phyloP scores from a whole-genome alignment of 1,284 basidiomycete species.

The Sporisorium sorghi region DNA sequence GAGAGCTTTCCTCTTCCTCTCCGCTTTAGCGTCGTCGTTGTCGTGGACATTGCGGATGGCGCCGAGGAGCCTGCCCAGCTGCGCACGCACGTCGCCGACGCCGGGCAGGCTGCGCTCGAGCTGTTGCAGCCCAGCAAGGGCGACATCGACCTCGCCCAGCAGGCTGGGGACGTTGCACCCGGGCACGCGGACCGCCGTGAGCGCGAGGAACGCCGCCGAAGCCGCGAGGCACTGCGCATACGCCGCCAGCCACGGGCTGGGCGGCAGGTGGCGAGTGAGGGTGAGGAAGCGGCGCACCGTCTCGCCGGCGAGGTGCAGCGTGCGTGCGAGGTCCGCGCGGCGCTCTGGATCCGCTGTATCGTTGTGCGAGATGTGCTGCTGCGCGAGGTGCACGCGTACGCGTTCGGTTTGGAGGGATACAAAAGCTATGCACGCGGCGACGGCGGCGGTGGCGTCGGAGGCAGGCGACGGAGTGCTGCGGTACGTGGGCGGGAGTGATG shows the following conservation, averaged over 20 bases:
- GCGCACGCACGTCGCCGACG: too few species aligned
- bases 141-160: constrained; percentile 6
- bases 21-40: too few species aligned
- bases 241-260: constrained; percentile 12
- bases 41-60: too few species aligned
- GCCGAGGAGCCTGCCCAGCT: neutral
- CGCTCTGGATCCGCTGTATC: neutral
- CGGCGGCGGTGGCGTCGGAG: neutral
- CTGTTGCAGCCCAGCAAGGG: constrained; percentile 2
- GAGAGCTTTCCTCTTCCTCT: constrained; percentile 1
- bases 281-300: constrained; percentile 3
- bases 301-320: neutral
- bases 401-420: constrained; percentile 12
- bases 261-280: neutral
- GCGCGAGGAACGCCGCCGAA: constrained; percentile 9
- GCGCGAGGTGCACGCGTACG: constrained; percentile 12
- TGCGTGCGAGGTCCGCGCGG: neutral
- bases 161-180: neutral
- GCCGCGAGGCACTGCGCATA: constrained; percentile 8
- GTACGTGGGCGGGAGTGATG: neutral
- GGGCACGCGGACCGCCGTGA: neutral
- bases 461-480: neutral
- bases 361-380: neutral
- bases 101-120: constrained; percentile 2
- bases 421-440: constrained; percentile 11